phyloP scores from a whole-genome alignment of 345 rosid species.

The Arabis alpina region DNA sequence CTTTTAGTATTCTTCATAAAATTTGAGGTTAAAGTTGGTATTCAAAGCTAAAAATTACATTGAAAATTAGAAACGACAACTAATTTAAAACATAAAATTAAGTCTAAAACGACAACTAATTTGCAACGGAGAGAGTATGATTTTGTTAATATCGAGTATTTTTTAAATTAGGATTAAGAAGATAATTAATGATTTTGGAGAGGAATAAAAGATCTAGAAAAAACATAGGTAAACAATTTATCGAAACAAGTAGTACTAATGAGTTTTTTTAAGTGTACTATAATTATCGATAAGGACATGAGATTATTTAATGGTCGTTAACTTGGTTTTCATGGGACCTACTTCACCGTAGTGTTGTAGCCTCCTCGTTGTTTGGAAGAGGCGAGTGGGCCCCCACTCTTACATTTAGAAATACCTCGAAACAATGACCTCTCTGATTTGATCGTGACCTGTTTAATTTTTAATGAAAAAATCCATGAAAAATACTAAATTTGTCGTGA shows the following conservation, averaged over 20 bases:
- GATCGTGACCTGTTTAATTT: neutral
- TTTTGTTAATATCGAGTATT: neutral
- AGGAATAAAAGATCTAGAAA: conserved; percentile 2
- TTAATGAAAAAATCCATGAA: no score
- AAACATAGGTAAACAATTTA: neutral
- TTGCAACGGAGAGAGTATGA: no score
- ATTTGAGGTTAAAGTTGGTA: no score
- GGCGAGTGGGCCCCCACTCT: conserved; percentile 19
- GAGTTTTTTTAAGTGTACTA: no score
- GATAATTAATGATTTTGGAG: neutral
- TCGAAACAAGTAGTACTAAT: neutral
- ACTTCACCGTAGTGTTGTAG: neutral
- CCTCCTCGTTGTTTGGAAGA: conserved; percentile 1
- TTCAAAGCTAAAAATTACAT: no score
- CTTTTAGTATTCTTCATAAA: no score
- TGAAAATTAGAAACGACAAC: no score
- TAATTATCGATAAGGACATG: neutral
- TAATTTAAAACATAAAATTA: no score
- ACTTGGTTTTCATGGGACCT: conserved; percentile 17
- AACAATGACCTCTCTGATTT: conserved; percentile 1
- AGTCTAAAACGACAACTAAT: no score
- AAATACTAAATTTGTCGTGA: no score
- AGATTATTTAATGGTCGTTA: conserved; percentile 11
- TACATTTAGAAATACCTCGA: neutral
- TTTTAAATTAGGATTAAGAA: neutral